These are phyloP conservation scores for Pyrus bretschneideri DNA, from an alignment of 306 rosid species.

Conservation along the genomic window DNA sequence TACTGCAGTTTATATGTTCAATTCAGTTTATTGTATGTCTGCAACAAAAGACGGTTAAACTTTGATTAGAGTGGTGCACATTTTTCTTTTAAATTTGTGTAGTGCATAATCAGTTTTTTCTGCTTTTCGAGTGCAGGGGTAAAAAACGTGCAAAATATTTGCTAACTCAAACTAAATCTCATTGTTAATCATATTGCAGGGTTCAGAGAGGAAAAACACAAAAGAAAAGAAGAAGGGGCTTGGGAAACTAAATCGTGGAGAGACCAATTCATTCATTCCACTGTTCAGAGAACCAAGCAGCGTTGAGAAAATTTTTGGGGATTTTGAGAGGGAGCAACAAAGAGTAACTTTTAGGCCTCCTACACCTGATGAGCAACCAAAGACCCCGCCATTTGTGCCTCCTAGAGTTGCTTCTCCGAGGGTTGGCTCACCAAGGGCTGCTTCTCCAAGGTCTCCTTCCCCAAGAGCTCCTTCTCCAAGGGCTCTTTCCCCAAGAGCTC, in stretches of 20 bases:
- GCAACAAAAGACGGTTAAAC: background rate
- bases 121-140: background rate
- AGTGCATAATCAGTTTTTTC: background rate
- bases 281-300: slow-evolving; percentile 93
- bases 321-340: slow-evolving; percentile 92
- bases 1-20: background rate
- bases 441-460: slow-evolving; percentile 19
- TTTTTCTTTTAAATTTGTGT: background rate
- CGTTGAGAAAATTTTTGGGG: slow-evolving; percentile 89
- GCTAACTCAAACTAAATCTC: slow-evolving; percentile 2
- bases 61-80: background rate
- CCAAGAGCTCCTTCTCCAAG: slow-evolving; percentile 19
- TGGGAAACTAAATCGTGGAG: slow-evolving; percentile 73
- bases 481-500: slow-evolving; percentile 35
- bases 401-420: slow-evolving; percentile 48
- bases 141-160: background rate
- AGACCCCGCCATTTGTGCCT: slow-evolving; percentile 55
- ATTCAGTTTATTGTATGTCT: background rate
- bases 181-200: slow-evolving; percentile 35
- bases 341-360: slow-evolving; percentile 46
- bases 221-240: slow-evolving; percentile 73
- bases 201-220: slow-evolving; percentile 55
- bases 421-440: slow-evolving; percentile 22
- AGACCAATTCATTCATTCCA: slow-evolving; percentile 79
- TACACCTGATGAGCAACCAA: slow-evolving; percentile 59